phyloP scores from a whole-genome alignment of 176 grass and related monocot species.

The Rhipidocladum racemiflorum region DNA sequence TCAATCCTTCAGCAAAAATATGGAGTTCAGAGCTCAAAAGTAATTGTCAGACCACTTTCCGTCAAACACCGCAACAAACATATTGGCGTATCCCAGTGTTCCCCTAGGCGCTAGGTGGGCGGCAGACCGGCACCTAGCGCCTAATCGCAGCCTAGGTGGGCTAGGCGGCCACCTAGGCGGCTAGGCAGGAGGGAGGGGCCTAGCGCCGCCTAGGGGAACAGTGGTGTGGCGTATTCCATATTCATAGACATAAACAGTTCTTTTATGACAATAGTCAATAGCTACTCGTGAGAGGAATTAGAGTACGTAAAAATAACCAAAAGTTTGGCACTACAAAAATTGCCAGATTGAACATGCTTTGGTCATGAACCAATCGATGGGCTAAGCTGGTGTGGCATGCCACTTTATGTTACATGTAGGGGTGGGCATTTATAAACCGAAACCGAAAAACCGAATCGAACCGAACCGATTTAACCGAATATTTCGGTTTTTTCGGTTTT shows the following conservation, averaged over 20 bases:
- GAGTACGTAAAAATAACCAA: background rate
- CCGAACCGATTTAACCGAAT: no score
- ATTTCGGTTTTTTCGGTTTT: no score
- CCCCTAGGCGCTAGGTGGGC: no score
- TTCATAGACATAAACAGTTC: background rate
- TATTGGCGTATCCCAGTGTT: background rate
- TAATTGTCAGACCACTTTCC: background rate
- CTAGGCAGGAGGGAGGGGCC: no score
- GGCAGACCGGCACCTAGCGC: no score
- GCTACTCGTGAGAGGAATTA: background rate
- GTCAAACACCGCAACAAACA: slow-evolving; percentile 1
- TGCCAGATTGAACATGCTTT: background rate
- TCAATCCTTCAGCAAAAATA: slow-evolving; percentile 12
- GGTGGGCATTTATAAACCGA: no score
- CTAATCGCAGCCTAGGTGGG: no score
- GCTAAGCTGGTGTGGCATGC: background rate
- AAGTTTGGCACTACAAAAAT: background rate
- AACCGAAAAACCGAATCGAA: no score
- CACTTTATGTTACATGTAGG: background rate
- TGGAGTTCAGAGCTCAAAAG: background rate
- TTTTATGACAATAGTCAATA: background rate
- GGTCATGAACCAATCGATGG: background rate
- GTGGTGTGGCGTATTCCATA: background rate
- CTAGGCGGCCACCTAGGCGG: no score
- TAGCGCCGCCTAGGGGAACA: no score